Evolutionary conservation across 257 asterid species (phyloP).

Genomic region (Solanum corneliomulleri): DNA sequence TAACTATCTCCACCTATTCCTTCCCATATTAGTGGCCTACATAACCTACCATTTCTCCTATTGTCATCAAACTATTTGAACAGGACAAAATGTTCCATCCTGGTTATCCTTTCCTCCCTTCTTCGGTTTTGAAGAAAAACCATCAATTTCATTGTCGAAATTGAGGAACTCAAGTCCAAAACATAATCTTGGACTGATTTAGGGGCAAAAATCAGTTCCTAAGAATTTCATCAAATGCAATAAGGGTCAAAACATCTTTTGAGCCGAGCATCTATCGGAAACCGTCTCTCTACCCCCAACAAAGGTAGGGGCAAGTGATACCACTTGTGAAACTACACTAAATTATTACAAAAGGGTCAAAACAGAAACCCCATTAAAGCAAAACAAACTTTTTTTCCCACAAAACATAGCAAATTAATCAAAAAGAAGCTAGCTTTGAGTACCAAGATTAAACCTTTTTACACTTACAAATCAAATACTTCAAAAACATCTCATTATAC

Average conservation of each 20-base stretch:
- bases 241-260: background rate
- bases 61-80: background rate
- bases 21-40: background rate
- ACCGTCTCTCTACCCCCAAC: background rate
- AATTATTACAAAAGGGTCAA: background rate
- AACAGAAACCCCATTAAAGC: background rate
- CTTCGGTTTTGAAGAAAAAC: background rate
- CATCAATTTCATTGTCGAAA: background rate
- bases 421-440: background rate
- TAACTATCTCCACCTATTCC: background rate
- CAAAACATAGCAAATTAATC: background rate
- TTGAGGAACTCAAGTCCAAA: background rate
- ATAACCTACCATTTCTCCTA: background rate
- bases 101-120: background rate
- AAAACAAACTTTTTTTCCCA: background rate
- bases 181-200: background rate
- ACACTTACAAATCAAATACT: background rate
- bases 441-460: background rate
- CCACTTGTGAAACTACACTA: background rate
- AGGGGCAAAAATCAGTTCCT: background rate
- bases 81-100: background rate
- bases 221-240: background rate
- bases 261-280: background rate
- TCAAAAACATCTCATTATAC: background rate
- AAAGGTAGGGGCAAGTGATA: background rate